Evolutionary conservation across 2,329 filamentous ascomycete genomes (phyloP), one percentile per base, ranked within the genome.

Genomic region (Alternaria atra): DNA sequence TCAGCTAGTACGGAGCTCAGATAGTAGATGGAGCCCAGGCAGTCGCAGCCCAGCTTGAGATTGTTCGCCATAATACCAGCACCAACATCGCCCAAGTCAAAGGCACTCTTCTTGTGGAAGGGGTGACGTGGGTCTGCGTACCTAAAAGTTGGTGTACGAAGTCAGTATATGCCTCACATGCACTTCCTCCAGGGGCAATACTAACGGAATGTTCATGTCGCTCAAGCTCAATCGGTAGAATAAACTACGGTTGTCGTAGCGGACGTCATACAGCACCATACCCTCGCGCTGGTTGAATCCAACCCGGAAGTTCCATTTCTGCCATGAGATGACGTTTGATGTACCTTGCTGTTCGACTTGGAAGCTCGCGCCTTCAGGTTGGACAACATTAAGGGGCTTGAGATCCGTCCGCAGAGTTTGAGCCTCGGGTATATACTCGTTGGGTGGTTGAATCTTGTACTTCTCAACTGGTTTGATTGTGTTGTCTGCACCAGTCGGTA

Each of bases 301-400:
- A 3, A 93, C 83, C 10, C 89, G 82, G 79, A 93, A 89, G 2
- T 85, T 82, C 89, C 90, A 92, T 68, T 90, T 91, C 74, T 91
- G 89, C 89, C 89, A 89, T 60, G 84, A 80, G 37, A 91, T 73
- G 20, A 83, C 78, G 53, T 83, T 85, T 2, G 86, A 86, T 25
- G 85, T 84, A 32, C 83, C 84, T 60, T 83, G 79, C 40, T 84
- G 75, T 9, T 79, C 80, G 13, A 87, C 81, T 15, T 80, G 81
- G 74, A 90, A 90, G 12, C 86, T 89, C 2, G 87, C 84, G 7
- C 88, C 88, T 65, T 90, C 85, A 0, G 88, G 88, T 61, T 90
- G 88, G 34, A 89, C 74, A 1, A 90, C 86, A 57, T 89, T 86
- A 63, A 90, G 77, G 3, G 88, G 87, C 77, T 90, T 90, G 52